Percentiles rank a stretch among this genome's conserved stretches.
Conservation (phyloP, 179 eudicot genomes). For the Heliamphora pulchella region DNA sequence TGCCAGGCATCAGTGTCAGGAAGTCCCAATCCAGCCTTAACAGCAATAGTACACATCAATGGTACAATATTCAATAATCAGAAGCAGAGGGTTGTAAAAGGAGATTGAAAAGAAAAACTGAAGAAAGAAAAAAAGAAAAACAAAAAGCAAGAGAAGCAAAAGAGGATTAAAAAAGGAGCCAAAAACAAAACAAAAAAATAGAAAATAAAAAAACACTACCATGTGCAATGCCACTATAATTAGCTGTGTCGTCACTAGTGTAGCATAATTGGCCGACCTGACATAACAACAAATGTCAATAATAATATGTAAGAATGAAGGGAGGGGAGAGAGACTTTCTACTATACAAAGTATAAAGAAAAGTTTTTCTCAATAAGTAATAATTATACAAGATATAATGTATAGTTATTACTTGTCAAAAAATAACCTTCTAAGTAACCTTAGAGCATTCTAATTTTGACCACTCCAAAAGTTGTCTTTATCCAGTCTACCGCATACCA, state of each 20-base stretch:
- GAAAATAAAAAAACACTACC: constrained; percentile 39
- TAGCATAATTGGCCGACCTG: constrained; percentile 88
- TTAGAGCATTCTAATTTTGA: no score
- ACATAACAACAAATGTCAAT: constrained; percentile 12
- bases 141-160: not conserved
- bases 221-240: constrained; percentile 74
- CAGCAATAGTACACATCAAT: not conserved
- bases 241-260: constrained; percentile 67
- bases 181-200: constrained; percentile 14
- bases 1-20: constrained; percentile 88
- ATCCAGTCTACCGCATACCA: not conserved
- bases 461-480: no score
- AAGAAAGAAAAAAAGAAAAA: not conserved
- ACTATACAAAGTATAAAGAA: not conserved
- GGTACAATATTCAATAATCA: not conserved
- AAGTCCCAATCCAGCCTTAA: constrained; percentile 96
- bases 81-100: not conserved
- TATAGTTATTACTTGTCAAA: no score
- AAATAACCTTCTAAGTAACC: no score
- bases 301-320: constrained; percentile 2
- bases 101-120: not conserved
- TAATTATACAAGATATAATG: no score
- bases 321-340: not conserved
- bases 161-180: not conserved
- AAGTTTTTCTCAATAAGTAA: no score